Evolutionary conservation across 2,329 filamentous ascomycete species (phyloP).

Genomic region (Lecanicillium sp.): DNA sequence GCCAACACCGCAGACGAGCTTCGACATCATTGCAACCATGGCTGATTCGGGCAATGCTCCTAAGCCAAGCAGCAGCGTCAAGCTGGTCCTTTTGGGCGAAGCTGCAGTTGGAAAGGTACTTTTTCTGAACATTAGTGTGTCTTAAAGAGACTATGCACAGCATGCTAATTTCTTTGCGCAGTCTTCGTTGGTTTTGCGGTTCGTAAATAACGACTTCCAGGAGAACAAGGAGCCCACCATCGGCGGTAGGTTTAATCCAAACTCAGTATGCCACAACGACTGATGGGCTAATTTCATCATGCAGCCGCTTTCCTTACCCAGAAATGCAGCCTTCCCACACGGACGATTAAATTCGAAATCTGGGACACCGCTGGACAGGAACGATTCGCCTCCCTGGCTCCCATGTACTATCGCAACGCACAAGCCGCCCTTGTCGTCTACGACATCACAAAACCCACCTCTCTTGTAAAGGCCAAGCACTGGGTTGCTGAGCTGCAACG

Average conservation of each 20-base stretch:
- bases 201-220: constrained; percentile 99
- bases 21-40: constrained; percentile 18
- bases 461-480: constrained; percentile 93
- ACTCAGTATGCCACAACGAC: neutral
- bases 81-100: constrained; percentile 95
- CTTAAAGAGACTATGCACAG: too few relatives aligned
- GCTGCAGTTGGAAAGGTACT: constrained; percentile 95
- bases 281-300: too few relatives aligned
- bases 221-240: constrained; percentile 99
- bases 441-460: constrained; percentile 94
- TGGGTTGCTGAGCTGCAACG: constrained; percentile 97
- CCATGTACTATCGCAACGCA: constrained; percentile 99
- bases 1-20: neutral
- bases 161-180: constrained; percentile 29
- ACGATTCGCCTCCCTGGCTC: constrained; percentile 89
- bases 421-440: constrained; percentile 97
- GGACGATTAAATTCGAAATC: constrained; percentile 91
- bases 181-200: constrained; percentile 95
- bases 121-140: neutral
- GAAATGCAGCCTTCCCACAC: constrained; percentile 91
- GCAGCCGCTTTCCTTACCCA: constrained; percentile 96
- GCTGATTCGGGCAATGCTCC: constrained; percentile 51
- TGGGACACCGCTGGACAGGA: constrained; percentile 99
- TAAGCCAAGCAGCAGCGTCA: constrained; percentile 99
- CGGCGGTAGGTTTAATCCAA: constrained; percentile 57